Percentiles rank a stretch among this genome's conserved stretches.
phyloP scores from a whole-genome alignment of 805 yeast species.

The Yarrowia sp. region DNA sequence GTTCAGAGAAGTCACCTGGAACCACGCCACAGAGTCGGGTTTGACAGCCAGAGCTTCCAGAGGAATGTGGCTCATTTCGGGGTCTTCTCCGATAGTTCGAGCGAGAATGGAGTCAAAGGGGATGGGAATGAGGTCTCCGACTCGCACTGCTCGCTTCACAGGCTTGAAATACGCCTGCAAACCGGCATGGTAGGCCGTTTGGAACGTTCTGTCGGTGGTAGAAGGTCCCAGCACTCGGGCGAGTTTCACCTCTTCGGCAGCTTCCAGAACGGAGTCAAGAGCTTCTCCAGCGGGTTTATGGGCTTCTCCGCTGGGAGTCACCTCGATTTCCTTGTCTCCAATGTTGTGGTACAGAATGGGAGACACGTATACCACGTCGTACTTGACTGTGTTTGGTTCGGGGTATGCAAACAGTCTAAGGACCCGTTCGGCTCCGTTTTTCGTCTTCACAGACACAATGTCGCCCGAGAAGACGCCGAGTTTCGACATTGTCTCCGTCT shows the following conservation, averaged over 20 bases:
- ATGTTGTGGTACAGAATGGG: slow-evolving; percentile 66
- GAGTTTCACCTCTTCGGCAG: slow-evolving; percentile 69
- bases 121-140: slow-evolving; percentile 78
- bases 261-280: slow-evolving; percentile 47
- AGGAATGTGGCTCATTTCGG: slow-evolving; percentile 42
- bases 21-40: slow-evolving; percentile 85
- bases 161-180: slow-evolving; percentile 68
- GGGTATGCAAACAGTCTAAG: slow-evolving; percentile 64
- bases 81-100: slow-evolving; percentile 50
- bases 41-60: slow-evolving; percentile 56
- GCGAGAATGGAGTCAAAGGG: slow-evolving; percentile 75
- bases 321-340: slow-evolving; percentile 43
- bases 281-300: slow-evolving; percentile 11
- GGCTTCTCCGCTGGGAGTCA: slow-evolving; percentile 5
- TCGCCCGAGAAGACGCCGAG: slow-evolving; percentile 77
- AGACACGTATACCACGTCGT: slow-evolving; percentile 60
- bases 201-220: slow-evolving; percentile 68
- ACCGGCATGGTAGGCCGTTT: slow-evolving; percentile 65
- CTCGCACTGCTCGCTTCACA: slow-evolving; percentile 62
- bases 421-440: slow-evolving; percentile 43
- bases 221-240: slow-evolving; percentile 73
- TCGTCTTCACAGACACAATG: slow-evolving; percentile 50
- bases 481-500: slow-evolving; percentile 59
- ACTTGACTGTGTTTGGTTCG: slow-evolving; percentile 62
- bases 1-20: slow-evolving; percentile 61